phyloP scores from a whole-genome alignment of 2,329 filamentous ascomycete genomes.

The Colletotrichum lentis region DNA sequence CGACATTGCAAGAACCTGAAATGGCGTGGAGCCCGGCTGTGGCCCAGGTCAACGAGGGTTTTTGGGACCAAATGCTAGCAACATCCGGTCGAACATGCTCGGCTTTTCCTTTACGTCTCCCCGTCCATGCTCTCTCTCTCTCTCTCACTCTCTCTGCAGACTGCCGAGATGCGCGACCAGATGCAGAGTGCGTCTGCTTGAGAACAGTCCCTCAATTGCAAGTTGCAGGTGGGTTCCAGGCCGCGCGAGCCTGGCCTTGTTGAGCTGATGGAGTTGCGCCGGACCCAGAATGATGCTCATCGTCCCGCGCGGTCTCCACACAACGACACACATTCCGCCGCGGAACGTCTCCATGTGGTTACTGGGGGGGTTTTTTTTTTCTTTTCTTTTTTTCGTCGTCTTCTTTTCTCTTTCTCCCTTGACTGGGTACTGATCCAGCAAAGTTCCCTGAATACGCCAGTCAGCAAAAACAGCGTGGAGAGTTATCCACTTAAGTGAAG shows the following conservation, averaged over 20 bases:
- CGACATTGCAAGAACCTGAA: neutral
- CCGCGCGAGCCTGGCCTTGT: slow-evolving; percentile 1
- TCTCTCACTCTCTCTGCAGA: too few species aligned
- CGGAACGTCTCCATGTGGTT: slow-evolving; percentile 31
- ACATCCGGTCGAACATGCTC: neutral
- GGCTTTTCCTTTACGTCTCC: neutral
- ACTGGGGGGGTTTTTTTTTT: too few species aligned
- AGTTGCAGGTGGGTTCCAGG: slow-evolving; percentile 7
- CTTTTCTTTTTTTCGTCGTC: neutral
- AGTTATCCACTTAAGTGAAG: slow-evolving; percentile 5
- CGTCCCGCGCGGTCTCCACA: slow-evolving; percentile 20
- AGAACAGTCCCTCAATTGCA: neutral
- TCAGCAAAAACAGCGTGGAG: neutral
- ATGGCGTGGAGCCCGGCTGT: too few species aligned
- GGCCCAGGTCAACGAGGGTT: too few species aligned
- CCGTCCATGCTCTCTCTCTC: neutral
- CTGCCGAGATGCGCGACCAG: neutral
- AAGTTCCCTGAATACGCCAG: slow-evolving; percentile 10
- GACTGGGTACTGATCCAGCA: slow-evolving; percentile 3
- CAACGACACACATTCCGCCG: slow-evolving; percentile 30
- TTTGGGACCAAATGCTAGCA: neutral
- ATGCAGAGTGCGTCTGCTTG: slow-evolving; percentile 19
- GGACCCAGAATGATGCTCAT: slow-evolving; percentile 20
- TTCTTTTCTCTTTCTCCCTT: neutral
- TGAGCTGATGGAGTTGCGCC: slow-evolving; percentile 21